phyloP scores from a whole-genome alignment of 2,329 filamentous ascomycete species.

The Aureobasidium sp. region DNA sequence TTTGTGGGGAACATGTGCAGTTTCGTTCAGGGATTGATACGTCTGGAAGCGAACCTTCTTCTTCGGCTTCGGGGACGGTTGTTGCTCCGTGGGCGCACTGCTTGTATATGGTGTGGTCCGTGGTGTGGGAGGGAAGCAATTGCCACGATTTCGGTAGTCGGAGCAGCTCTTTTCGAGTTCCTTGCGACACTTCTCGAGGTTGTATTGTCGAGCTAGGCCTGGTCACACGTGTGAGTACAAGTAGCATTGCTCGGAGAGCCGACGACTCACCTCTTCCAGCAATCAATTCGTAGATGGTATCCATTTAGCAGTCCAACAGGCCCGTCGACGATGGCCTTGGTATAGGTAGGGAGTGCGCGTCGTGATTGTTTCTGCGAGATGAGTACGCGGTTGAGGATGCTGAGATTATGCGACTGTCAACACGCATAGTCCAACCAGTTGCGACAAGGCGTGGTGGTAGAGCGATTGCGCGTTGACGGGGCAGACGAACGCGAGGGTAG shows the following conservation, averaged over 20 bases:
- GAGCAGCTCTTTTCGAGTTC: constrained; percentile 4
- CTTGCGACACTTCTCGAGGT: constrained; percentile 1
- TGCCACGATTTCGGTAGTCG: not conserved
- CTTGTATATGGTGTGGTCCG: not conserved
- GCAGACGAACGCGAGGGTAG: not conserved
- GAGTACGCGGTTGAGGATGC: not conserved
- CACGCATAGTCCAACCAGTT: not conserved
- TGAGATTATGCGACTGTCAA: not conserved
- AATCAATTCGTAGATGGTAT: constrained; percentile 4
- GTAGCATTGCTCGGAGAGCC: not conserved
- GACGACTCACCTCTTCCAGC: not conserved
- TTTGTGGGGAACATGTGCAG: not conserved
- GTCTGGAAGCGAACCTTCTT: not conserved
- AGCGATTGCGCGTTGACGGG: not conserved
- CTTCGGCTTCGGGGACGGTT: not conserved
- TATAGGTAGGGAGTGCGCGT: not conserved
- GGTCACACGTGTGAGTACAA: not conserved
- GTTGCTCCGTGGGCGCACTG: not conserved
- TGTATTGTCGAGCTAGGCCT: not conserved
- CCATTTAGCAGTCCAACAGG: not conserved
- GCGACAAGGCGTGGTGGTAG: not conserved
- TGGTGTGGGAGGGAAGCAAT: not conserved
- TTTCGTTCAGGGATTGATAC: not conserved
- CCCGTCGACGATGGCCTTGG: not conserved
- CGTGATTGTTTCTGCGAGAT: not conserved